phyloP scores from a whole-genome alignment of 176 grass and related monocot species.

The Eragrostis curvula region DNA sequence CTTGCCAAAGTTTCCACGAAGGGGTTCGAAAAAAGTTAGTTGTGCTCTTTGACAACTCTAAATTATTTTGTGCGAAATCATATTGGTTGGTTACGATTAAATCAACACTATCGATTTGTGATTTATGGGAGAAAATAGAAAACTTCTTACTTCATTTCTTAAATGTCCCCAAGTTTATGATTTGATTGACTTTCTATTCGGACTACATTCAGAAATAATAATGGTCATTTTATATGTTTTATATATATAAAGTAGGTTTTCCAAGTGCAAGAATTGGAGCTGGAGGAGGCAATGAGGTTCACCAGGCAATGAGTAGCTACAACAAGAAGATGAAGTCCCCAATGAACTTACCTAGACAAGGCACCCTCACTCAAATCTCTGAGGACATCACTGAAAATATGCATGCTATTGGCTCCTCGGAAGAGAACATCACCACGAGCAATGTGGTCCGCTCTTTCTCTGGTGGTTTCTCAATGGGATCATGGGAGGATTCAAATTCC shows the following conservation, averaged over 20 bases:
- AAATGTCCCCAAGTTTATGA: too few relatives aligned
- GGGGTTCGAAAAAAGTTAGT: too few relatives aligned
- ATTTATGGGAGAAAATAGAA: not conserved
- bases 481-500: conserved; percentile 84
- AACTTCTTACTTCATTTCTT: too few relatives aligned
- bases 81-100: not conserved
- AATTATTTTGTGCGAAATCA: not conserved
- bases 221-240: not conserved
- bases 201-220: not conserved
- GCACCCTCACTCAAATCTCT: conserved; percentile 68
- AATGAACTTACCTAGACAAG: conserved; percentile 54
- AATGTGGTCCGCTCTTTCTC: conserved; percentile 43
- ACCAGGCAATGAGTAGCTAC: conserved; percentile 14
- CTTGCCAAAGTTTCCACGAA: too few relatives aligned
- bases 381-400: conserved; percentile 56
- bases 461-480: conserved; percentile 62
- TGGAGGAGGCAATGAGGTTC: conserved; percentile 29
- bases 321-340: conserved; percentile 60
- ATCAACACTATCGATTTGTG: not conserved
- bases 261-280: conserved; percentile 33
- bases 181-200: not conserved
- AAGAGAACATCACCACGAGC: conserved; percentile 25
- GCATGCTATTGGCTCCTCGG: conserved; percentile 30
- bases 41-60: not conserved
- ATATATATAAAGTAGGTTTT: conserved; percentile 25